A percentile compares a stretch with the other conserved stretches of the same genome.
Conservation (phyloP, 805 yeast species). For the Ogataea henricii region DNA sequence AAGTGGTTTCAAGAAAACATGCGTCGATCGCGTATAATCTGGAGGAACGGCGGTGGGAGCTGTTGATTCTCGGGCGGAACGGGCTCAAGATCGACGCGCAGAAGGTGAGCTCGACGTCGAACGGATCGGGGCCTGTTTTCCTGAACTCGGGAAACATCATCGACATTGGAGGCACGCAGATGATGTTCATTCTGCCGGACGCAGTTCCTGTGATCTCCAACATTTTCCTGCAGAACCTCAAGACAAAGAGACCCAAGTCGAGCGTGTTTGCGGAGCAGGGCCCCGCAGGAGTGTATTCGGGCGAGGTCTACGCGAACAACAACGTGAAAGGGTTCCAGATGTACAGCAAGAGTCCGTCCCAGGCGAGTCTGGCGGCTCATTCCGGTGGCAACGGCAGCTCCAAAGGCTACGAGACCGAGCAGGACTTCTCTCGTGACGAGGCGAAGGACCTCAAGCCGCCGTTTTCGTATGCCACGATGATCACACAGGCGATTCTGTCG, state of each 20-base stretch:
- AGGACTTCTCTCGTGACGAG: conserved; percentile 84
- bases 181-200: conserved; percentile 98
- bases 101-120: conserved; percentile 42
- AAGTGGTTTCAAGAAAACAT: conserved; percentile 92
- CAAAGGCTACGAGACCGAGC: conserved; percentile 27
- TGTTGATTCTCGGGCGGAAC: conserved; percentile 81
- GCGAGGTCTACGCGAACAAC: conserved; percentile 23
- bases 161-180: conserved; percentile 96
- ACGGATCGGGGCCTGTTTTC: conserved; percentile 46
- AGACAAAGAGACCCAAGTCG: conserved; percentile 27
- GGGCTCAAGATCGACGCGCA: conserved; percentile 88
- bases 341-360: conserved; percentile 43
- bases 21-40: conserved; percentile 81
- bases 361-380: conserved; percentile 13
- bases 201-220: conserved; percentile 69
- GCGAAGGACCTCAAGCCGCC: conserved; percentile 95
- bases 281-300: conserved; percentile 14
- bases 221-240: conserved; percentile 43
- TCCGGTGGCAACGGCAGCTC: conserved; percentile 10
- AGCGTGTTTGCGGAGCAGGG: conserved; percentile 16
- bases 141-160: conserved; percentile 85
- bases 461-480: conserved; percentile 96
- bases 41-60: conserved; percentile 79
- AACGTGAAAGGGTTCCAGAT: conserved; percentile 53
- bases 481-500: conserved; percentile 92